These are phyloP conservation scores for Coffea eugenioides DNA, from an alignment of 257 asterid genomes.

Conservation along the genomic window DNA sequence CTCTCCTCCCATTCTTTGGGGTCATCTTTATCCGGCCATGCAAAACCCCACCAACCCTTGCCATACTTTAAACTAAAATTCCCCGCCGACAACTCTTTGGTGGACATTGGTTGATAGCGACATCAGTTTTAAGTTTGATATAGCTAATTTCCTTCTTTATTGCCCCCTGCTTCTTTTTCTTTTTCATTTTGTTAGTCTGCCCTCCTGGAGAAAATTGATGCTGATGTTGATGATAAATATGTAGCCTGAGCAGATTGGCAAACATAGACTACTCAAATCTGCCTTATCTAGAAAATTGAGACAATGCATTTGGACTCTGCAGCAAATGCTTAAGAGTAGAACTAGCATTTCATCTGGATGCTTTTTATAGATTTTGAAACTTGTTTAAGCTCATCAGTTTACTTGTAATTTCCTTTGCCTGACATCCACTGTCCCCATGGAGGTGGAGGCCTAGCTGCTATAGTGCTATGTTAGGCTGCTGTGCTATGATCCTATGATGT, in stretches of 20 bases:
- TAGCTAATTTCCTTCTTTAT: background rate
- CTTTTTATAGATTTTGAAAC: background rate
- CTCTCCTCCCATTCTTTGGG: background rate
- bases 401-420: background rate
- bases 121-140: background rate
- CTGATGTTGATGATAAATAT: slow-evolving; percentile 1
- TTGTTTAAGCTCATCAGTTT: background rate
- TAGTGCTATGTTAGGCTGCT: too few relatives aligned
- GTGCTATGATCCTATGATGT: background rate
- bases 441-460: background rate
- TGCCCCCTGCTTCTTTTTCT: background rate
- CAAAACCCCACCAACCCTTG: background rate
- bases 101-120: background rate
- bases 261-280: background rate
- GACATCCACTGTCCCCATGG: background rate
- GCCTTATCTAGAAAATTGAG: background rate
- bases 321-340: background rate
- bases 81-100: background rate
- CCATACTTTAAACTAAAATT: background rate
- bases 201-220: background rate
- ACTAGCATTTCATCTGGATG: background rate
- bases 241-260: background rate
- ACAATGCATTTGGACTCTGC: background rate
- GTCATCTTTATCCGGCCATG: background rate
- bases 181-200: background rate